A percentile compares a stretch with the other conserved stretches of the same genome.
Evolutionary conservation across 2,329 filamentous ascomycete genomes (phyloP).

Genomic region (Pseudogymnoascus destructans): DNA sequence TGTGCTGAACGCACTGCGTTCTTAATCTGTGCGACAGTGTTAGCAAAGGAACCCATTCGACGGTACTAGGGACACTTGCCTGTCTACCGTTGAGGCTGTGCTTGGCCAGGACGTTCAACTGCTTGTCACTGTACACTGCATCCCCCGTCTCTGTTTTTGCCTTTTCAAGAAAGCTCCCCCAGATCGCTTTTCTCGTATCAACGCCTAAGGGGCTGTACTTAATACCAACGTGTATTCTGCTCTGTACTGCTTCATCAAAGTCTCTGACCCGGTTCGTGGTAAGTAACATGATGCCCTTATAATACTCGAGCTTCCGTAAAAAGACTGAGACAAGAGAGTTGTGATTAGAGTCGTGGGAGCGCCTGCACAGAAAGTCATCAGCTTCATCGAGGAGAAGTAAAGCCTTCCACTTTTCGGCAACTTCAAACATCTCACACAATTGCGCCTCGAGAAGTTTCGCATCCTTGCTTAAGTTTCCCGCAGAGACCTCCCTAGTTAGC

Average conservation of each 20-base stretch:
- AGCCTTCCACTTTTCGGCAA: conserved; percentile 11
- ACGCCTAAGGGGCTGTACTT: conserved; percentile 10
- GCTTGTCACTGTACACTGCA: neutral
- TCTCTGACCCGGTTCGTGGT: conserved; percentile 19
- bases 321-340: conserved; percentile 37
- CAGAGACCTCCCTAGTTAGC: neutral
- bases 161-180: conserved; percentile 10
- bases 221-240: conserved; percentile 9
- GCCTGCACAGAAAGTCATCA: conserved; percentile 13
- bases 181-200: conserved; percentile 9
- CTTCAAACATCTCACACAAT: conserved; percentile 21
- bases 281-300: conserved; percentile 23
- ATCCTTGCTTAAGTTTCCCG: neutral
- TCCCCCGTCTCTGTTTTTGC: neutral
- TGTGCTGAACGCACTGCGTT: too few relatives aligned
- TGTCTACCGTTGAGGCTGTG: too few relatives aligned
- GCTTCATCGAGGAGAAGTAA: conserved; percentile 16
- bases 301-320: conserved; percentile 19
- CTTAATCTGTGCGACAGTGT: too few relatives aligned
- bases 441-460: conserved; percentile 29
- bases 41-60: too few relatives aligned
- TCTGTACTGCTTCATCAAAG: conserved; percentile 15
- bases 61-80: too few relatives aligned
- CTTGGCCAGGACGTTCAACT: neutral
- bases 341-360: conserved; percentile 17